These are phyloP conservation scores for Daldinia sp. DNA, from an alignment of 2,329 filamentous ascomycete species.

Conservation along the genomic window DNA sequence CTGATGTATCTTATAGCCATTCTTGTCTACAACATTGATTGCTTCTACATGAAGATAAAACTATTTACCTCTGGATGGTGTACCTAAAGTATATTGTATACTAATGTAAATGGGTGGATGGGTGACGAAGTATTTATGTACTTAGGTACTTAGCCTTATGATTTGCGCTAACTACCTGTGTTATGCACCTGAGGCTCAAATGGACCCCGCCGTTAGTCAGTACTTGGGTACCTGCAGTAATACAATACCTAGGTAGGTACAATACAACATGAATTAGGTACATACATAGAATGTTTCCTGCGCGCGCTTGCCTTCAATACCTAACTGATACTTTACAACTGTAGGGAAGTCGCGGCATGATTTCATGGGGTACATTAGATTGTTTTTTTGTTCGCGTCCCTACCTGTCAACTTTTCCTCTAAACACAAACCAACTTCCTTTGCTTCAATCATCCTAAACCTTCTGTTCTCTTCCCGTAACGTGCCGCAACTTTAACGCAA, in stretches of 20 bases:
- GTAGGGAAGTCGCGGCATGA: conserved; percentile 4
- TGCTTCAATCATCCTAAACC: neutral
- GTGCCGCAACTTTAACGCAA: neutral
- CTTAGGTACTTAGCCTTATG: neutral
- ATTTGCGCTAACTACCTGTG: no score
- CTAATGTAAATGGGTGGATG: no score
- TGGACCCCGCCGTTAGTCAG: no score
- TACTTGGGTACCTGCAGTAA: neutral
- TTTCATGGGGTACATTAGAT: neutral
- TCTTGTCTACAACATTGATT: no score
- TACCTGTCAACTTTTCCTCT: neutral
- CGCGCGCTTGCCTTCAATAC: no score
- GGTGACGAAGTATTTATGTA: neutral
- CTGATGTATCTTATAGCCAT: no score
- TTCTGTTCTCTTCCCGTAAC: neutral
- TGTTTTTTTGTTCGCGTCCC: neutral
- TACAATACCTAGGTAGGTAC: no score
- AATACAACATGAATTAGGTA: no score
- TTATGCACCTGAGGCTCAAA: conserved; percentile 1
- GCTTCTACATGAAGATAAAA: no score
- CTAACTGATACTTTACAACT: neutral
- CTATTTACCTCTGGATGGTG: no score
- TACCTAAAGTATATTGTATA: no score
- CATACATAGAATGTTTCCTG: no score
- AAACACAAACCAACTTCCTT: conserved; percentile 1